A percentile compares a stretch with the other conserved stretches of the same genome.
phyloP scores from a whole-genome alignment of 2,329 filamentous ascomycete genomes.

The Penicillium freii region DNA sequence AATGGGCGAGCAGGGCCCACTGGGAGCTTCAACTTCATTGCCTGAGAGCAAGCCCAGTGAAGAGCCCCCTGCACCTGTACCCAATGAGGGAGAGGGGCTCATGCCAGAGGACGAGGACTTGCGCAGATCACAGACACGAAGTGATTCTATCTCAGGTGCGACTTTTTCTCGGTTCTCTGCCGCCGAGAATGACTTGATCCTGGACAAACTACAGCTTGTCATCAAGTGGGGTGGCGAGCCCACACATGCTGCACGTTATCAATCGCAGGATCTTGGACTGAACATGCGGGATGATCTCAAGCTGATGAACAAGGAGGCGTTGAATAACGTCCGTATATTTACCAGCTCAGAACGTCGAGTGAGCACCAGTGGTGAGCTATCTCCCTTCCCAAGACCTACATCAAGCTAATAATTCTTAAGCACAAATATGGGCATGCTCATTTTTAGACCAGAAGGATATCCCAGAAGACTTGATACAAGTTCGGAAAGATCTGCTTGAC shows the following conservation, averaged over 20 bases:
- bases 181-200: conserved; percentile 83
- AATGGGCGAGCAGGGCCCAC: conserved; percentile 31
- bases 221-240: conserved; percentile 99
- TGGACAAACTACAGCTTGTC: conserved; percentile 95
- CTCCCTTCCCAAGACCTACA: neutral
- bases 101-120: conserved; percentile 32
- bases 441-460: conserved; percentile 87
- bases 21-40: conserved; percentile 16
- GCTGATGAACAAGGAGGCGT: conserved; percentile 84
- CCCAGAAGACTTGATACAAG: conserved; percentile 78
- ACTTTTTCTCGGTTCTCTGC: conserved; percentile 94
- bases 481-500: conserved; percentile 91
- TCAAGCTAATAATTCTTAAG: conserved; percentile 39
- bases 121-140: conserved; percentile 58
- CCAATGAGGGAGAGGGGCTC: conserved; percentile 21
- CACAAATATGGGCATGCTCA: conserved; percentile 89
- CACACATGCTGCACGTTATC: conserved; percentile 93
- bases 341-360: conserved; percentile 94
- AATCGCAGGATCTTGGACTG: conserved; percentile 89
- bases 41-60: conserved; percentile 16
- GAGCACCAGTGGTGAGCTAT: conserved; percentile 67
- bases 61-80: conserved; percentile 23
- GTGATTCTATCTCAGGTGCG: conserved; percentile 83
- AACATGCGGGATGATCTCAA: conserved; percentile 95
- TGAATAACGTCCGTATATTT: conserved; percentile 91